phyloP scores from a whole-genome alignment of 2,329 filamentous ascomycete species.

The Xenosphaeropsis pyriputrescens region DNA sequence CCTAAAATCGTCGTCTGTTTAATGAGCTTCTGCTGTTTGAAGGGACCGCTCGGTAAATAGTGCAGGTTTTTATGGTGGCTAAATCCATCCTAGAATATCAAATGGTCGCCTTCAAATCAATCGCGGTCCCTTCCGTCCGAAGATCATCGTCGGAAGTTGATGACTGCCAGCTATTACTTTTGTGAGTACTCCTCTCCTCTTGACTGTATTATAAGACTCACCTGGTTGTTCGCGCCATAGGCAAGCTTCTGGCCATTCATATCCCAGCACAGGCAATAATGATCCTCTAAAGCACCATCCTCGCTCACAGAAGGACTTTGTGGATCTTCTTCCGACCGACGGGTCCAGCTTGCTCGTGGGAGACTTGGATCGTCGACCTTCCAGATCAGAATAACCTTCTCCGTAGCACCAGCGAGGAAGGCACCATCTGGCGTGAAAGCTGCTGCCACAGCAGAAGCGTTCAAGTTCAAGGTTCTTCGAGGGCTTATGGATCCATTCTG shows the following conservation, averaged over 20 bases:
- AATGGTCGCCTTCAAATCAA: too few relatives aligned
- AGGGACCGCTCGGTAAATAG: too few relatives aligned
- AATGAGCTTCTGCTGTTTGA: too few relatives aligned
- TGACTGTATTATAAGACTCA: slow-evolving; percentile 20
- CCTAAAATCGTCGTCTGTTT: too few relatives aligned
- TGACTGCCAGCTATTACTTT: slow-evolving; percentile 11
- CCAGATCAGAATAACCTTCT: slow-evolving; percentile 45
- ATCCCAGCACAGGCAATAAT: slow-evolving; percentile 49
- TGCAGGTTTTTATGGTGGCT: too few relatives aligned
- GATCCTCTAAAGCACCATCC: slow-evolving; percentile 39
- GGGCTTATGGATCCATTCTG: slow-evolving; percentile 29
- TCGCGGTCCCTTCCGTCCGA: too few relatives aligned
- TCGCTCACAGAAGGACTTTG: slow-evolving; percentile 36
- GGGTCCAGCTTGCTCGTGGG: slow-evolving; percentile 45
- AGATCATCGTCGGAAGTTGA: slow-evolving; percentile 10
- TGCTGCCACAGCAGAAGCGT: slow-evolving; percentile 38
- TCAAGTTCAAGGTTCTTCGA: slow-evolving; percentile 46
- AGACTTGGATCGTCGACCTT: slow-evolving; percentile 43
- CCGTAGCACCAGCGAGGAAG: slow-evolving; percentile 47
- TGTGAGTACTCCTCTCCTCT: slow-evolving; percentile 2
- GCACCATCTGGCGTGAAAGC: slow-evolving; percentile 49
- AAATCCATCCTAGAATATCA: too few relatives aligned
- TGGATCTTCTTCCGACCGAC: slow-evolving; percentile 39
- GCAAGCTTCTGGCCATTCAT: slow-evolving; percentile 44
- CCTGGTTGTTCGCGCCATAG: slow-evolving; percentile 46